Percentiles rank a stretch among this genome's conserved stretches.
These are phyloP conservation scores for Lasiodiplodia sp. DNA, from an alignment of 2,329 filamentous ascomycete genomes.

Conservation along the genomic window DNA sequence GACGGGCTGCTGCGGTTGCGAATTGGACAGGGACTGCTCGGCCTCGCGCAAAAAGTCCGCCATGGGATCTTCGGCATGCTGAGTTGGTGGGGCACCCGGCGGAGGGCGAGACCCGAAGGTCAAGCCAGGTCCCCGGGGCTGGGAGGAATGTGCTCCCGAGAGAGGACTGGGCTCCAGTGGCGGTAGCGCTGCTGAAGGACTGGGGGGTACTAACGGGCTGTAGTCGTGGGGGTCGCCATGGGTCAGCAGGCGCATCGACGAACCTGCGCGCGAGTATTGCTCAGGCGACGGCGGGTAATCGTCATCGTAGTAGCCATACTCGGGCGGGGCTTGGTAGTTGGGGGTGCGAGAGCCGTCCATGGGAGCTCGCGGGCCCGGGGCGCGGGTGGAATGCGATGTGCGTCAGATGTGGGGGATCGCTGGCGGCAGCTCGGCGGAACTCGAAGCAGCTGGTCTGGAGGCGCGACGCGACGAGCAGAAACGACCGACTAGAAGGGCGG, in stretches of 20 bases:
- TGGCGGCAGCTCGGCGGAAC: slow-evolving; percentile 22
- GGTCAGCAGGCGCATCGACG: slow-evolving; percentile 60
- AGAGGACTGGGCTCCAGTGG: slow-evolving; percentile 29
- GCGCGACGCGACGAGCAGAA: slow-evolving; percentile 18
- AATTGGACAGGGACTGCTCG: slow-evolving; percentile 40
- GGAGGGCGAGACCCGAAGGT: slow-evolving; percentile 36
- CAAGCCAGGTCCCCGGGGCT: slow-evolving; percentile 23
- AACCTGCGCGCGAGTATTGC: slow-evolving; percentile 30
- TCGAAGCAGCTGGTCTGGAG: not conserved
- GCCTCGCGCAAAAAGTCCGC: slow-evolving; percentile 55
- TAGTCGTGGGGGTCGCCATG: slow-evolving; percentile 53
- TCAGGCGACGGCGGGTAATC: slow-evolving; percentile 41
- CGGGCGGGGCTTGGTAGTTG: slow-evolving; percentile 52
- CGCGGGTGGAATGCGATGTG: slow-evolving; percentile 18
- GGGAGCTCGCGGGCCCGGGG: slow-evolving; percentile 28
- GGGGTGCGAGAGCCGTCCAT: slow-evolving; percentile 47
- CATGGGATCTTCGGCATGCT: slow-evolving; percentile 48
- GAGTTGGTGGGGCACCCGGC: slow-evolving; percentile 41
- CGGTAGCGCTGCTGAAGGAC: slow-evolving; percentile 36
- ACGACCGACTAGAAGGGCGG: slow-evolving; percentile 2
- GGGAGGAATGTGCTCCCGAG: slow-evolving; percentile 16
- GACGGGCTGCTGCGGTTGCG: slow-evolving; percentile 30
- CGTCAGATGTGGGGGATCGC: slow-evolving; percentile 21
- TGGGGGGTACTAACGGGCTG: slow-evolving; percentile 50
- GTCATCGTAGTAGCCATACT: slow-evolving; percentile 52